Evolutionary conservation across 306 rosid species (phyloP).

Genomic region (Cotoneaster glaucophyllus): DNA sequence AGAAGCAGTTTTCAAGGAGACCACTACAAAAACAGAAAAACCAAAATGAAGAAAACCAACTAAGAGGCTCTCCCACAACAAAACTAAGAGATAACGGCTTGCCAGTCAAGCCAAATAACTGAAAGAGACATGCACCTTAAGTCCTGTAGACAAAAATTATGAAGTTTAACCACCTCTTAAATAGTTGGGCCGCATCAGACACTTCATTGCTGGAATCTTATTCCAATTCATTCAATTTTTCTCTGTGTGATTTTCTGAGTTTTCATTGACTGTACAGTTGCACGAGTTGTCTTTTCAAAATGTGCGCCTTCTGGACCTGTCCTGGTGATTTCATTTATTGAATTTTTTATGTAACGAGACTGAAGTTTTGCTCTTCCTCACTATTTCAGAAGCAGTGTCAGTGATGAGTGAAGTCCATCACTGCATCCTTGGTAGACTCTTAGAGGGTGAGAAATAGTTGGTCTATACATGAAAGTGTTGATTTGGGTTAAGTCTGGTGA

Average conservation of each 20-base stretch:
- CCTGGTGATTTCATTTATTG: background rate
- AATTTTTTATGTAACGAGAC: background rate
- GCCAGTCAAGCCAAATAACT: too few species aligned
- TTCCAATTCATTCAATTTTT: background rate
- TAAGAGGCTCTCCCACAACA: too few species aligned
- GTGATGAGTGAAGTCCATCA: background rate
- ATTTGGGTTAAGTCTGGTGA: background rate
- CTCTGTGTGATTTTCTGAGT: background rate
- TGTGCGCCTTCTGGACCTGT: background rate
- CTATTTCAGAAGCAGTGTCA: background rate
- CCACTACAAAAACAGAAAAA: too few species aligned
- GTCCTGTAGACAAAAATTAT: background rate
- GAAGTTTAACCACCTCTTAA: background rate
- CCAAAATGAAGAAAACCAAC: too few species aligned
- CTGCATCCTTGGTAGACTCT: background rate
- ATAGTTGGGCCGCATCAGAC: background rate
- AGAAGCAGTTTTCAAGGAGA: too few species aligned
- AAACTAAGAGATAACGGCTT: too few species aligned
- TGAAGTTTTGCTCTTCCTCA: background rate
- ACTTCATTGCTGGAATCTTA: background rate
- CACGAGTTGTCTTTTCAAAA: background rate
- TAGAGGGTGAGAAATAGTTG: background rate
- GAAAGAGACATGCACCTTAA: background rate
- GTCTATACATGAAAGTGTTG: background rate
- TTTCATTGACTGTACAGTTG: background rate